Evolutionary conservation across 495 filamentous ascomycete genomes (phyloP), one percentile per base, ranked within the genome.

Genomic region (Aspergillus steynii): DNA sequence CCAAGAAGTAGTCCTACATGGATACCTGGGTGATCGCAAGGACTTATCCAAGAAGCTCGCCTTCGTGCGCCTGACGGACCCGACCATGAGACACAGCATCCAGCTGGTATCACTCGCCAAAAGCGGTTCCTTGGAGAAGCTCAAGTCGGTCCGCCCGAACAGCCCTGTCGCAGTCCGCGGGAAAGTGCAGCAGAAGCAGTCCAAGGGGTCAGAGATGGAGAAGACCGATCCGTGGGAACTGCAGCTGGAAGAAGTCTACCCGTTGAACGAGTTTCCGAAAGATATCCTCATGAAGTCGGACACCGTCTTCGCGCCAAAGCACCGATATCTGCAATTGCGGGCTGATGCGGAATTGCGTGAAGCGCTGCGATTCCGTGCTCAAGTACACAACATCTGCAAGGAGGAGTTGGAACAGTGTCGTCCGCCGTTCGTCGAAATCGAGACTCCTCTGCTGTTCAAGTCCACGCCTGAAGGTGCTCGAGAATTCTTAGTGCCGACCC

Each of bases 401-500:
- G 67, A 80, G 28, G 72, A 81, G 9, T 74, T 95, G 55, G 68
- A 75, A 25, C 62, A 68, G 28, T 68, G 58, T 25, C 60, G 72
- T 0, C 69, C 76, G 6, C 76, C 74, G 0, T 96, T 96, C 65
- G 71, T 85, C 5, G 90, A 97, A 62, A 82, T 97, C 47, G 96
- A 98, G 67, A 99, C 95, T 0, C 95, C 95, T 2, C 71, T 97
- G 14, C 80, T 99, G 15, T 99, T 99, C 83, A 98, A 97, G 78
- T 97, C 94, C 4, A 98, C 96, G 0, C 94, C 95, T 0, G 95
- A 99, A 76, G 95, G 95, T 8, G 96, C 95, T 1, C 79, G 94
- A 29, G 95, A 99, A 73, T 99, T 98, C 63, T 68, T 99, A n/a
- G 93, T 99, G 3, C 95, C 95, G 0, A 96, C 94, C 0, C 80